Base-by-base conservation (phyloP, 108 stramenopile species). In the Nitzschia sp. region DNA sequence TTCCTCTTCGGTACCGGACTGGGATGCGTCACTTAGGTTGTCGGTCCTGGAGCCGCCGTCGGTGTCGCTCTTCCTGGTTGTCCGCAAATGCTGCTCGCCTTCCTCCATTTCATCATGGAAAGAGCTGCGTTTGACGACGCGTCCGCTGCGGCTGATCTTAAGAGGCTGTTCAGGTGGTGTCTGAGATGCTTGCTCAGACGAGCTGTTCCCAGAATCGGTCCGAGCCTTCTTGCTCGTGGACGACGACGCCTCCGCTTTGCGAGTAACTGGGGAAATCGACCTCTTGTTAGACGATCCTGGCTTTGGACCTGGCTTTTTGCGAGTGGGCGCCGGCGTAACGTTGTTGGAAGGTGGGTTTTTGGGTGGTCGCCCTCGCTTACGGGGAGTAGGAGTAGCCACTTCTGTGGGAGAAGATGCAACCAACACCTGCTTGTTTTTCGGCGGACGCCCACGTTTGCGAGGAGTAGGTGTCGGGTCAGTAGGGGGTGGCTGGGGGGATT, bases 61-160 rank as follows among this genome's bases (percentile, higher is more conserved):
- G 2, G 19, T 27, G 11, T 28, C 47, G 36, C 5, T 23, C 13
- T 21, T 19, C 64, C 67, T 74, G 27, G 65, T 29, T n/a, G 76
- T 54, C 46, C 79, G 72, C 58, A 86, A 45, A 26, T 75, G 76
- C 49, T 88, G 86, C 26, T 78, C 84, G 13, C 86, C 83, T 49
- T 77, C 76, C 26, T 77, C 81, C 30, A 85, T 54, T 66, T 94
- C 92, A 58, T 94, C 92, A 68, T 91, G 88, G 54, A 91, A 90
- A 15, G 77, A 69, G 21, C 70, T 84, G 49, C 88, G 69, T 47
- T 90, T 87, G 18, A 94, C 85, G 18, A 82, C 75, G 63, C 93
- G 60, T 42, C 90, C 93, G 66, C 93, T 94, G 54, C 93, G 79
- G 60, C 93, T 91, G 11, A 64, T 38, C 17, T 61, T 77, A 38